phyloP scores from a whole-genome alignment of 495 filamentous ascomycete species.

The Aspergillus funiculosus region DNA sequence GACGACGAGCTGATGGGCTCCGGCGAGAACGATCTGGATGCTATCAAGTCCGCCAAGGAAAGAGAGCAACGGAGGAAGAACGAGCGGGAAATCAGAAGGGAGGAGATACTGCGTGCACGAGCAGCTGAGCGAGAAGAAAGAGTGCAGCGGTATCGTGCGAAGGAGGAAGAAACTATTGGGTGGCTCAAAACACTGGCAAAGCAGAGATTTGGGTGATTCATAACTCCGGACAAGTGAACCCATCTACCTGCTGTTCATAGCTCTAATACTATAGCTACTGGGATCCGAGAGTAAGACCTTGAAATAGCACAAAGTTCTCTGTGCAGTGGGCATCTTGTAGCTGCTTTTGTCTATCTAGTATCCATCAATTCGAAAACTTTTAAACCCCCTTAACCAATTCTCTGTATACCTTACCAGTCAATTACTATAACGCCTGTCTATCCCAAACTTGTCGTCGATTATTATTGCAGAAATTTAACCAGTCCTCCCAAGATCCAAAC shows the following conservation, averaged over 20 bases:
- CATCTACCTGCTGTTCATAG: no score
- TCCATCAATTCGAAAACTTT: constrained; percentile 4
- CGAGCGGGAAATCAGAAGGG: constrained; percentile 35
- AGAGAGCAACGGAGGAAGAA: constrained; percentile 41
- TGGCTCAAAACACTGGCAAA: constrained; percentile 43
- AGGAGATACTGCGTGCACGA: constrained; percentile 38
- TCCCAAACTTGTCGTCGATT: background rate
- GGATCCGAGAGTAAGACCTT: no score
- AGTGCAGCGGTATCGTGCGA: constrained; percentile 37
- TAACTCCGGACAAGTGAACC: no score
- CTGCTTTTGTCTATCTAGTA: no score
- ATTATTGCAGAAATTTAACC: background rate
- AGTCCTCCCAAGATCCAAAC: constrained; percentile 56
- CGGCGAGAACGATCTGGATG: constrained; percentile 36
- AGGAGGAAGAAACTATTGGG: constrained; percentile 42
- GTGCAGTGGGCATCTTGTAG: no score
- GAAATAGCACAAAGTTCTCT: no score
- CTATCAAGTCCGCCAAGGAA: constrained; percentile 37
- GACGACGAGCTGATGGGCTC: constrained; percentile 42
- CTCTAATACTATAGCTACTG: no score
- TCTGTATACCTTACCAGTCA: background rate
- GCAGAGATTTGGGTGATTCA: constrained; percentile 39
- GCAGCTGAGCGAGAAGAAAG: constrained; percentile 42
- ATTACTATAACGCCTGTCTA: background rate
- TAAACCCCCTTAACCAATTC: background rate